Base-by-base conservation (phyloP, 495 filamentous ascomycete species). In the Barbatosphaeria neglecta region DNA sequence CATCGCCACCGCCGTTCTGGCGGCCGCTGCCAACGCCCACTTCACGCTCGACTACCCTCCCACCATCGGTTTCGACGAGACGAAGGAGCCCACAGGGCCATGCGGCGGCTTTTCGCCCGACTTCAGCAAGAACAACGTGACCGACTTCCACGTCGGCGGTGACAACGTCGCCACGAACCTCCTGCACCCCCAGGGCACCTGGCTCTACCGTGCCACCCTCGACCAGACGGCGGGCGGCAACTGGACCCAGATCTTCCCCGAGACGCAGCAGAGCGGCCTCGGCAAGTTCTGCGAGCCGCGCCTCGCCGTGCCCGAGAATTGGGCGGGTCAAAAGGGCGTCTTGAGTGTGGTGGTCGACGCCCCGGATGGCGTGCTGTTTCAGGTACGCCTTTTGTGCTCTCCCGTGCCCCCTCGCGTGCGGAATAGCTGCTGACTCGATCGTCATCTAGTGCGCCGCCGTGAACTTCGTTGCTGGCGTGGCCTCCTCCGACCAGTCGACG, bases 81-180 rank as follows among this genome's bases (percentile, higher is more conserved):
- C 58, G n/a, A 38, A 60, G 13, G 65, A 75, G 46, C 48, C 19
- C 45, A 54, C 49, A 3, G 53, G 48, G 0, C 75, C 73, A 6
- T 78, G 75, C 49, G 75, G 75, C 40, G 67, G 72, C 40, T 64
- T 68, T 50, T 49, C 49, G 0, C 55, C 66, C 37, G 53, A 63
- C 39, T 63, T 75, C 37, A 31, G 49, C 41, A 41, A 49, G n/a
- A 55, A 62, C 38, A 54, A 57, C 5, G 40, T 60, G 3, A 67
- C 60, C 20, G 62, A 74, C 43, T 75, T 77, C 63, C 67, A 72
- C 47, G 73, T 78, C 52, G 71, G 59, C 44, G 73, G 73, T 44
- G 66, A 72, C 45, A 47, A 56, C 44, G 53, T 76, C 17, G 51
- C 57, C 16, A 39, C 69, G 31, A 57, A 54, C 6, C 57, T 62